Base-by-base conservation (phyloP, 768 basidiomycete species). In the Boletus eberwhitei region DNA sequence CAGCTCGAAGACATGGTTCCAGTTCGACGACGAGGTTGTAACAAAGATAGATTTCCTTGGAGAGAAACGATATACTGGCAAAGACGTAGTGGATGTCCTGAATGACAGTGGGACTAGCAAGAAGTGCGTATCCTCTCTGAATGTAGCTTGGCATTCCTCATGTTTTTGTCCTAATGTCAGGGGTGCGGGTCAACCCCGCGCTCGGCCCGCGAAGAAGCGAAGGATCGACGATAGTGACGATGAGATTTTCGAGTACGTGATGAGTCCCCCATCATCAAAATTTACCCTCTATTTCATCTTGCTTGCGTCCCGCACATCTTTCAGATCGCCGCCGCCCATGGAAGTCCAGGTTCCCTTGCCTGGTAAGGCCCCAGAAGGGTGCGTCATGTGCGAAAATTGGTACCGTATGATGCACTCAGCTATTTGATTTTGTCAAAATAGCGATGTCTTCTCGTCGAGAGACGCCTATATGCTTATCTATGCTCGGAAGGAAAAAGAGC, bases 391-490 rank as follows among this genome's bases (percentile, higher is more conserved):
- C 71, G 9, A 91, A 52, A 74, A 8, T 92, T 92, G 52, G 93
- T 84, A 52, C 44, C 36, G 31, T 57, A 61, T 53, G 51, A 50
- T 57, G 35, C 36, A 43, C 57, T 62, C 40, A 57, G 13, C 35
- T 45, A 57, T 57, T 62, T 69, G 64, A 59, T 61, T 55, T 60
- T 50, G 41, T 57, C 44, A 14, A 22, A 55, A 49, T 61, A 82
- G 79, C 55, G 74, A 77, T 37, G 78, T 88, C 39, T 71, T 71
- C 59, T 76, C 81, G 3, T 93, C 93, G 2, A 88, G 82, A 71
- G 93, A 97, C 62, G 93, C 92, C 7, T 97, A 98, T 71, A 96
- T 98, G 93, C 79, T 98, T 32, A 86, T 98, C 50, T 98, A 98
- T 70, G 80, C 82, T 36, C 81, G 83, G 12, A 77, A 75, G 59